Evolutionary conservation across 805 yeast genomes (phyloP).

Genomic region (Lipomyces yamanashiensis): DNA sequence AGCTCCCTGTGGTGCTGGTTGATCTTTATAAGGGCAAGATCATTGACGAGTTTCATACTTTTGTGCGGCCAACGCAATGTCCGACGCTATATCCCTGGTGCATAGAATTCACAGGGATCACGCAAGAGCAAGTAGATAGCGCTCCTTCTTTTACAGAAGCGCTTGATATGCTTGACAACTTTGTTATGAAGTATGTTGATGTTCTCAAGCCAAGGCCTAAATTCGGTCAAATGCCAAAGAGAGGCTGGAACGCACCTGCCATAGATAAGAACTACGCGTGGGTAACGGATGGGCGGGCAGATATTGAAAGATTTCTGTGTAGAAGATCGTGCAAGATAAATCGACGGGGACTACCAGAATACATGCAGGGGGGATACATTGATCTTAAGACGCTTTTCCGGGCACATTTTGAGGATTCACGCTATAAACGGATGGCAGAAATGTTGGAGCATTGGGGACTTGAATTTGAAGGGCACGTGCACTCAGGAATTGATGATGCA

Average conservation of each 20-base stretch:
- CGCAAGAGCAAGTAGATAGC: constrained; percentile 16
- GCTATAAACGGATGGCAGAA: constrained; percentile 11
- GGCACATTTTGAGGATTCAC: constrained; percentile 5
- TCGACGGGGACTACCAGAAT: constrained; percentile 21
- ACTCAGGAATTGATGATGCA: constrained; percentile 21
- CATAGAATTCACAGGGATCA: constrained; percentile 31
- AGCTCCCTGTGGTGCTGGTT: constrained; percentile 41
- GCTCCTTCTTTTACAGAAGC: constrained; percentile 33
- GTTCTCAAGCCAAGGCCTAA: constrained; percentile 15
- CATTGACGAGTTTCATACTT: constrained; percentile 36
- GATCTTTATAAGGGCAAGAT: constrained; percentile 24
- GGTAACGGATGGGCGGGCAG: constrained; percentile 35
- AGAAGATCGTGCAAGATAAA: constrained; percentile 28
- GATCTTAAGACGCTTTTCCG: constrained; percentile 25
- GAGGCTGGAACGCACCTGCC: constrained; percentile 7
- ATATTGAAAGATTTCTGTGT: constrained; percentile 34
- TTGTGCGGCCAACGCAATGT: constrained; percentile 23
- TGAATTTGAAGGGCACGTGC: constrained; percentile 17
- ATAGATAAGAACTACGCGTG: constrained; percentile 19
- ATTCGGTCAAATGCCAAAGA: constrained; percentile 5
- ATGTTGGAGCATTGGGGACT: constrained; percentile 27
- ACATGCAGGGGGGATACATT: constrained; percentile 30
- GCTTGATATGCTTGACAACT: constrained; percentile 18
- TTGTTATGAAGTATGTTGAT: constrained; percentile 24
- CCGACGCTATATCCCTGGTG: constrained; percentile 19